These are phyloP conservation scores for Endoconidiophora laricicola DNA, from an alignment of 2,329 filamentous ascomycete genomes.

Conservation along the genomic window DNA sequence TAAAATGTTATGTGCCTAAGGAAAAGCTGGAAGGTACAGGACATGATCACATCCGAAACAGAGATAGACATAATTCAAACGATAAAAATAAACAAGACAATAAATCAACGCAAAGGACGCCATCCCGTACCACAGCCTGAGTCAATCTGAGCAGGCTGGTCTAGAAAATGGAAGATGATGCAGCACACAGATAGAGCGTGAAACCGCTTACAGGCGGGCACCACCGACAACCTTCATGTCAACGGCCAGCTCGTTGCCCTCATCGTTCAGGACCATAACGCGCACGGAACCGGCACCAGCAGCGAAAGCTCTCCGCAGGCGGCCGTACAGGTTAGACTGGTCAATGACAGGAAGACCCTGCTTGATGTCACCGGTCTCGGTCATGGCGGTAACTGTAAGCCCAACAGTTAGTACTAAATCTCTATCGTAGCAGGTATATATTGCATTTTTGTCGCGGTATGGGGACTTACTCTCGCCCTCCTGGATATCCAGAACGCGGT, in stretches of 20 bases:
- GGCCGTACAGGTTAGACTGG: constrained; percentile 75
- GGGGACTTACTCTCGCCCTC: constrained; percentile 38
- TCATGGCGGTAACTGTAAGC: constrained; percentile 71
- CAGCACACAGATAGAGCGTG: not conserved
- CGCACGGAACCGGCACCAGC: constrained; percentile 86
- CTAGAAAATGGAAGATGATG: too few species aligned
- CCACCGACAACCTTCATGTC: constrained; percentile 98
- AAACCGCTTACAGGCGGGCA: constrained; percentile 40
- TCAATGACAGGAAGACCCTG: constrained; percentile 83
- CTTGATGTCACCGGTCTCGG: constrained; percentile 97
- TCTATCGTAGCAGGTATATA: constrained; percentile 8
- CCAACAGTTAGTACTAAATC: constrained; percentile 12
- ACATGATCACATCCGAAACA: too few species aligned
- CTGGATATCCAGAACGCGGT: constrained; percentile 94
- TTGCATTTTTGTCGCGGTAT: constrained; percentile 2
- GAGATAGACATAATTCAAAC: not conserved
- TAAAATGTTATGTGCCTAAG: too few species aligned
- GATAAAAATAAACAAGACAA: not conserved
- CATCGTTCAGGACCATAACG: constrained; percentile 88
- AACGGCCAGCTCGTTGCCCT: constrained; percentile 84
- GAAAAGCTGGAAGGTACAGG: too few species aligned
- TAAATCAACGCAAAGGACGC: too few species aligned
- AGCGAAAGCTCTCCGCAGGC: constrained; percentile 71
- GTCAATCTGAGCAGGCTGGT: too few species aligned
- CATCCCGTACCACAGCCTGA: too few species aligned